Evolutionary conservation across 106 monocot species (phyloP), one percentile per base, ranked within the genome.

Genomic region (Apostasia ramifera): DNA sequence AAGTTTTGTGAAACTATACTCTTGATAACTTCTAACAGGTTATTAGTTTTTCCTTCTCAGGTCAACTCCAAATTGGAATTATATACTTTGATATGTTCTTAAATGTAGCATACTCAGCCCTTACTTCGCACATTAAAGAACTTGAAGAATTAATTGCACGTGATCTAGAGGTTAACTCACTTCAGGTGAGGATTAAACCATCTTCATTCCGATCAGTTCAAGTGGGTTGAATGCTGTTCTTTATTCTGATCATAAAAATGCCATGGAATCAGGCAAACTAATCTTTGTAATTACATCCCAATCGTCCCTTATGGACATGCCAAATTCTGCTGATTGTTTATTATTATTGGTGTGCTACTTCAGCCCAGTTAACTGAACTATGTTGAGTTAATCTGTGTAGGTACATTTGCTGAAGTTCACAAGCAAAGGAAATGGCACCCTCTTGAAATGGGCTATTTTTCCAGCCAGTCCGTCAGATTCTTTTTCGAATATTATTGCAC

Each of bases 31-130:
- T 26, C 26, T 26, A 26, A 26, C 26, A 26, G 26, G 26, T 26
- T 26, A 26, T 26, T 64, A 15, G 60, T 57, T 53, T 8, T 63
- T 38, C 44, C n/a, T 71, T 74, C 79, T 64, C 85, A 97, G 97
- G 88, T 70, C 69, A 85, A 65, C 73, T 87, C 72, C 80, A 81
- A 61, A 59, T 92, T 82, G 86, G 89, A 4, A 65, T 81, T 10
- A 92, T 97, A 72, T 89, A 81, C 43, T 89, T 97, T 74, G 92
- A 87, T 67, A 79, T 97, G 77, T 84, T 56, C 52, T 62, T 97
- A 70, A 89, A 82, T 75, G 69, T 89, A 63, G 83, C 84, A 66
- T 85, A 84, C 69, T 56, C 52, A 55, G 78, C 81, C 45, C 68
- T 97, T 63, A 70, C 45, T 38, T 74, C 84, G 47, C 92, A 92